Evolutionary conservation across 73 alveolate genomes (phyloP), one percentile per base, ranked within the genome.

Genomic region (Paramecium caudatum): DNA sequence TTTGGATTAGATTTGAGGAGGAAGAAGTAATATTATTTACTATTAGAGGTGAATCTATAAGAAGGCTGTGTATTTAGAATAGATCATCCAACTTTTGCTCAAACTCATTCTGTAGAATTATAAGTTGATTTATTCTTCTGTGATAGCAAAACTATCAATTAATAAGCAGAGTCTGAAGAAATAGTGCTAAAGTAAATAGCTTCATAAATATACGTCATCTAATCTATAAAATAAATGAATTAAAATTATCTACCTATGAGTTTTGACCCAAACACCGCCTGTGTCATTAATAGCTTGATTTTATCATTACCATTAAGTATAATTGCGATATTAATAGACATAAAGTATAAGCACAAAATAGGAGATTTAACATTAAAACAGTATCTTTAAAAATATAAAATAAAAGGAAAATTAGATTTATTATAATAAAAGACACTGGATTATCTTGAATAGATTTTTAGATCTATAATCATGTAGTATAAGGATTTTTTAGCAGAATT

Each of bases 1-100:
- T 65, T 36, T 19, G n/a, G 25, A 74, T 74, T 41, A 74, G 65
- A 74, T 74, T 19, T 74, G 88, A 74, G 19, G 88, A 74, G 36
- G 88, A 74, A 13, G 43, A 37, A 10, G 88, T 74, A 65, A 12
- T 25, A 32, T 12, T 65, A 0, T 12, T 10, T 55, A 55, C 2
- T 27, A 46, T 27, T 23, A 27, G 23, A 55, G 83, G 17, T 65
- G 8, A 65, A 65, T 65, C 15, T 65, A 15, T 33, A 49, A 12
- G 83, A 65, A 15, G 83, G 83, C 16, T 65, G 83, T 5, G 17
- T 65, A 13, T 65, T 65, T 36, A 27, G 83, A 65, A 33, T 65
- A 30, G 83, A 65, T 32, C 47, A 65, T 12, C 32, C 32, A 17
- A 65, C 83, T 32, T 65, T 65, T 65, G 49, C 30, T 0, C 7